Conservation (phyloP, 495 filamentous ascomycete species). For the Trichoderma reesei region DNA sequence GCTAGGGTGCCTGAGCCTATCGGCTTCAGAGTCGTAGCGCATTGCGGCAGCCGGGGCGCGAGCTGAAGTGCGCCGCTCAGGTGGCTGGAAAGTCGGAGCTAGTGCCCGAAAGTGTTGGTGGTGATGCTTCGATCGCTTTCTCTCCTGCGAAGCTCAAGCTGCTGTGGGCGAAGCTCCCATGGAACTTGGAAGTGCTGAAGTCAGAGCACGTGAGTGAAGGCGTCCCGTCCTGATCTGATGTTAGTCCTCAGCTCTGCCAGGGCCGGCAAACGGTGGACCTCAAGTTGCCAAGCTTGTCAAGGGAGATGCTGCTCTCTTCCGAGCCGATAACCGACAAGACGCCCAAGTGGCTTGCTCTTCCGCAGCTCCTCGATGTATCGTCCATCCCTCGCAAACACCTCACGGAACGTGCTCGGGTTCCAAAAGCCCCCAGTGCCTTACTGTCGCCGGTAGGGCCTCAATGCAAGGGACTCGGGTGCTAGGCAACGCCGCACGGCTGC, state of each 20-base stretch:
- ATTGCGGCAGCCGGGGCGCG: not conserved
- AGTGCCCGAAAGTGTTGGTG: not conserved
- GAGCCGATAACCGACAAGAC: not conserved
- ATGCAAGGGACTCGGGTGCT: not conserved
- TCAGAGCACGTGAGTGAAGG: not conserved
- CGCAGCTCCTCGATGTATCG: too few relatives aligned
- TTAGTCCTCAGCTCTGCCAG: not conserved
- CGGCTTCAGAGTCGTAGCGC: not conserved
- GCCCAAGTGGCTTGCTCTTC: too few relatives aligned
- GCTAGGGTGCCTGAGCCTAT: not conserved
- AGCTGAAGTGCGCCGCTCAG: not conserved
- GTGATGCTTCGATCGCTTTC: too few relatives aligned
- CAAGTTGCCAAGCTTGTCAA: not conserved
- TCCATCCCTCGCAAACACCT: too few relatives aligned
- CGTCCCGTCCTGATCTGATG: not conserved
- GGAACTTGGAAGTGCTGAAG: not conserved
- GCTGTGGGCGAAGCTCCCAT: not conserved
- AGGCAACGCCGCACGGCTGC: not conserved
- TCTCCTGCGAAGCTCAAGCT: too few relatives aligned
- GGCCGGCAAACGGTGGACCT: not conserved
- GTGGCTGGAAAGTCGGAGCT: not conserved
- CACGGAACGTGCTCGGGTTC: too few relatives aligned
- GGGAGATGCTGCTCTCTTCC: not conserved
- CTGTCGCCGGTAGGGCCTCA: too few relatives aligned
- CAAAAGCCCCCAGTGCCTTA: too few relatives aligned